These are phyloP conservation scores for Paecilomyces niveus DNA, from an alignment of 2,329 filamentous ascomycete genomes.

Conservation along the genomic window DNA sequence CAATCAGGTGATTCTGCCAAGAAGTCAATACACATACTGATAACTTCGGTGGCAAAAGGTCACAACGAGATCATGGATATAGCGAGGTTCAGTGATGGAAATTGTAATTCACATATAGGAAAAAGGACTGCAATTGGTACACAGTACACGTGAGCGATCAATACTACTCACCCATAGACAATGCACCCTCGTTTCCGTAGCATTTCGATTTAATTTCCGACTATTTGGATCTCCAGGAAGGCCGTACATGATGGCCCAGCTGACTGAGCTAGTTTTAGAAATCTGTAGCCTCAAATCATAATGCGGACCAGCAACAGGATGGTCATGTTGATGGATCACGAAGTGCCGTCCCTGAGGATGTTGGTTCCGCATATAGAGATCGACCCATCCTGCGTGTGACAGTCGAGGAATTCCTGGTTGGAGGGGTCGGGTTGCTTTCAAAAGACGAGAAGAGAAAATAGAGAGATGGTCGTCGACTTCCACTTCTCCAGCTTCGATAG, in stretches of 20 bases:
- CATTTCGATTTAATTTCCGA: constrained; percentile 49
- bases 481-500: constrained; percentile 46
- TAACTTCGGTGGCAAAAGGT: neutral
- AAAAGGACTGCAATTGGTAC: neutral
- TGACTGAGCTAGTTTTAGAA: constrained; percentile 58
- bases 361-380: constrained; percentile 43
- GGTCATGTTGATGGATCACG: constrained; percentile 66
- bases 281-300: constrained; percentile 67
- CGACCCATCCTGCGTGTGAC: constrained; percentile 34
- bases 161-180: constrained; percentile 45
- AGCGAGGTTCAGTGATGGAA: no score
- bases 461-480: constrained; percentile 42
- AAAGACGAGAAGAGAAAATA: constrained; percentile 41
- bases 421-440: constrained; percentile 9
- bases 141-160: neutral
- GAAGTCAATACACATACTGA: neutral
- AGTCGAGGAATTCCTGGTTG: constrained; percentile 24
- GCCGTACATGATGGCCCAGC: constrained; percentile 59
- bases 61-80: neutral
- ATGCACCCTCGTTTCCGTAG: constrained; percentile 56
- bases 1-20: constrained; percentile 52
- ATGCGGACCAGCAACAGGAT: constrained; percentile 60
- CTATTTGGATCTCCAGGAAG: constrained; percentile 54
- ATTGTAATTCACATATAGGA: neutral
- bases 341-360: constrained; percentile 49